These are phyloP conservation scores for Nannochloris sp. DNA, from an alignment of 139 green algal genomes.

Conservation along the genomic window DNA sequence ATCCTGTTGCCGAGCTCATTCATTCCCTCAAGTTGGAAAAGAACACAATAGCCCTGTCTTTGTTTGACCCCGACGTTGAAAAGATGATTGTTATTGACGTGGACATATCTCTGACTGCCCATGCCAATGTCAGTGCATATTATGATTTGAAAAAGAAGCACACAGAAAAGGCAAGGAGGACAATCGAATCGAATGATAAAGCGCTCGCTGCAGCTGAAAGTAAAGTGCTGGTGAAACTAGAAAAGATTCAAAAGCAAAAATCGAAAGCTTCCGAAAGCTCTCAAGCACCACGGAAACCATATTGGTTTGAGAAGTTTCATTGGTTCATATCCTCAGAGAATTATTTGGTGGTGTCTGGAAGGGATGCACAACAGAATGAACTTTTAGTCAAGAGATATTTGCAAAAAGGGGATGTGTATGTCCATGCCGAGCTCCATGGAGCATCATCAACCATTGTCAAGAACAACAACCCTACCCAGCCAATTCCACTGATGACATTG, in stretches of 20 bases:
- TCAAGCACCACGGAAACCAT: slow-evolving; percentile 63
- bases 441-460: slow-evolving; percentile 82
- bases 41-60: slow-evolving; percentile 70
- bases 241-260: slow-evolving; percentile 36
- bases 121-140: slow-evolving; percentile 69
- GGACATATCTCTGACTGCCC: slow-evolving; percentile 66
- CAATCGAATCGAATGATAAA: slow-evolving; percentile 57
- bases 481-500: slow-evolving; percentile 68
- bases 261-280: slow-evolving; percentile 5
- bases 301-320: slow-evolving; percentile 95
- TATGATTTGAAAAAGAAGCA: slow-evolving; percentile 68
- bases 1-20: slow-evolving; percentile 80
- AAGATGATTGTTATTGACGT: slow-evolving; percentile 50
- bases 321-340: slow-evolving; percentile 95
- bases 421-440: slow-evolving; percentile 92
- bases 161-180: slow-evolving; percentile 71
- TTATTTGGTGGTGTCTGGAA: slow-evolving; percentile 81
- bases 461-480: slow-evolving; percentile 43
- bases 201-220: slow-evolving; percentile 82
- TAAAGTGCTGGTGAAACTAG: slow-evolving; percentile 60
- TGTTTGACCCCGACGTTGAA: slow-evolving; percentile 42
- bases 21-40: slow-evolving; percentile 64
- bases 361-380: slow-evolving; percentile 95
- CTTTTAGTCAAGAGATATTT: slow-evolving; percentile 83
- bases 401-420: slow-evolving; percentile 66